Evolutionary conservation across 2,329 filamentous ascomycete genomes (phyloP).

Genomic region (Aspergillus tubingensis): DNA sequence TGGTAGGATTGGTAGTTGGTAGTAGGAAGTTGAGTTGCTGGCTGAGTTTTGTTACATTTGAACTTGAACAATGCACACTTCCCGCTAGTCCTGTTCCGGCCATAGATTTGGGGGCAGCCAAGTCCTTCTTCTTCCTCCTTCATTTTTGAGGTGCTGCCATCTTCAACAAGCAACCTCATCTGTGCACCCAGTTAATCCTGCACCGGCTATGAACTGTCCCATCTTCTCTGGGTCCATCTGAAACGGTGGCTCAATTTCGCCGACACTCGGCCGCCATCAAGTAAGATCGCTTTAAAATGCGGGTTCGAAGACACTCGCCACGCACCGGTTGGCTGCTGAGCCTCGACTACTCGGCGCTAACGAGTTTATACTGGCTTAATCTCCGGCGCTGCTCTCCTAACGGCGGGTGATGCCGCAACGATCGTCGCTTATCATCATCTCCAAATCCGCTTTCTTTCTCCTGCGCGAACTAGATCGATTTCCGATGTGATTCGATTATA

Average conservation of each 20-base stretch:
- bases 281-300: not conserved
- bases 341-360: not conserved
- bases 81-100: no score
- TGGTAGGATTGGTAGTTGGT: no score
- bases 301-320: not conserved
- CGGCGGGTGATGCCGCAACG: conserved; percentile 16
- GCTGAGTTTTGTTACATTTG: no score
- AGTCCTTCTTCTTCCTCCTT: no score
- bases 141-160: no score
- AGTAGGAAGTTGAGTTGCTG: no score
- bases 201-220: no score
- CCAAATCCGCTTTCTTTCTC: not conserved
- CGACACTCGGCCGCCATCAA: not conserved
- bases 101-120: no score
- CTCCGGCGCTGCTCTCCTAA: conserved; percentile 3
- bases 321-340: not conserved
- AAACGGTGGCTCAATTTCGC: not conserved
- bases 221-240: not conserved
- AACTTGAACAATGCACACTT: no score
- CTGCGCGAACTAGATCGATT: conserved; percentile 2
- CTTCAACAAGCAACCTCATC: no score
- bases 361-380: not conserved
- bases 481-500: conserved; percentile 1
- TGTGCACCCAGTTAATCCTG: no score
- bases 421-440: conserved; percentile 15